These are phyloP conservation scores for Claviceps quebecensis DNA, from an alignment of 2,329 filamentous ascomycete species.

Conservation along the genomic window DNA sequence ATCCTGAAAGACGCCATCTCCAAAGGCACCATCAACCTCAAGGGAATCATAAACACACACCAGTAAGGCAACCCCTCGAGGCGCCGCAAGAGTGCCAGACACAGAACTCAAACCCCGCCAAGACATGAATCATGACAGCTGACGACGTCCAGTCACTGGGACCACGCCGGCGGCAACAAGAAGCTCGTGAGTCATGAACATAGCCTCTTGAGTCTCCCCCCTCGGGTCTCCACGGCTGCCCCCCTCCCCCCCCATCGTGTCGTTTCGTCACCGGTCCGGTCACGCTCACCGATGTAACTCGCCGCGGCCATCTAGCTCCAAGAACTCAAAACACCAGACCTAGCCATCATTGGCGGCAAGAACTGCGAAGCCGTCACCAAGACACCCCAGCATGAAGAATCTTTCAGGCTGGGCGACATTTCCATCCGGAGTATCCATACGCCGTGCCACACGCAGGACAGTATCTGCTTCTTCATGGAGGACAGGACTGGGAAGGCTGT, in stretches of 20 bases:
- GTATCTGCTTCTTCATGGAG: slow-evolving; percentile 87
- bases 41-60: slow-evolving; percentile 88
- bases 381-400: slow-evolving; percentile 61
- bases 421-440: slow-evolving; percentile 81
- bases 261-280: too few species aligned
- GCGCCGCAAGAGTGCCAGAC: not conserved
- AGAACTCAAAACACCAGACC: slow-evolving; percentile 39
- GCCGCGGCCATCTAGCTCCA: slow-evolving; percentile 14
- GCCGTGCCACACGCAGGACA: slow-evolving; percentile 95
- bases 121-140: not conserved
- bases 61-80: slow-evolving; percentile 52
- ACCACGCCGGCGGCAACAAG: slow-evolving; percentile 85
- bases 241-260: too few species aligned
- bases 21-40: slow-evolving; percentile 63
- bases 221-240: too few species aligned
- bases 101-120: not conserved
- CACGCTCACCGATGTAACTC: too few species aligned
- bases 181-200: slow-evolving; percentile 38
- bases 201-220: too few species aligned
- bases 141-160: slow-evolving; percentile 56
- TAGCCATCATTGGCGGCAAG: slow-evolving; percentile 76
- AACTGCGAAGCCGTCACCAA: slow-evolving; percentile 68
- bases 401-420: slow-evolving; percentile 74
- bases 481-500: slow-evolving; percentile 64
- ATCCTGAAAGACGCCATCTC: slow-evolving; percentile 60